Percentiles rank a stretch among this genome's conserved stretches.
Evolutionary conservation across 2,329 filamentous ascomycete species (phyloP).

Genomic region (Helotiales sp.): DNA sequence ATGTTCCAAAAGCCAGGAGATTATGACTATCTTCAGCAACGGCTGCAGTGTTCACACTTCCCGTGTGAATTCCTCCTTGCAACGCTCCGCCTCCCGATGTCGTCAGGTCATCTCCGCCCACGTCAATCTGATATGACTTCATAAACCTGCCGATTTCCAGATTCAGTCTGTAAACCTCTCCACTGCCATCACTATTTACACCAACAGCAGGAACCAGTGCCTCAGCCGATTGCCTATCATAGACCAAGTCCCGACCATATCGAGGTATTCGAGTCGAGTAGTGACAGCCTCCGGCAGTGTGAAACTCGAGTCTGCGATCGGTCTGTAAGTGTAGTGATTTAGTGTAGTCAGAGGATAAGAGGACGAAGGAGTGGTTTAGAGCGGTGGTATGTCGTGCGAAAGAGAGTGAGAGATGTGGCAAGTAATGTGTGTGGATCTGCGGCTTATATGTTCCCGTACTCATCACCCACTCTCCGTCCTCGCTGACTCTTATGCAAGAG

Average conservation of each 20-base stretch:
- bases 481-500: constrained; percentile 83
- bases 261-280: constrained; percentile 87
- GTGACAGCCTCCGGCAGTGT: constrained; percentile 84
- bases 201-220: constrained; percentile 86
- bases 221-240: constrained; percentile 80
- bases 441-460: constrained; percentile 78
- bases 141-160: constrained; percentile 91
- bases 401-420: constrained; percentile 90
- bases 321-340: constrained; percentile 93
- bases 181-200: constrained; percentile 79
- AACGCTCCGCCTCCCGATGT: constrained; percentile 69
- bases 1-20: constrained; percentile 89
- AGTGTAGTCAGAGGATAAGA: constrained; percentile 87
- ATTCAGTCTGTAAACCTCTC: constrained; percentile 91
- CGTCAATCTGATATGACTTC: constrained; percentile 88
- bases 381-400: constrained; percentile 89
- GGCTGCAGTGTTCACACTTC: constrained; percentile 83
- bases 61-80: constrained; percentile 83
- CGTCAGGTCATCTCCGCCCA: constrained; percentile 76
- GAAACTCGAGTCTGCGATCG: constrained; percentile 89
- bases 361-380: constrained; percentile 85
- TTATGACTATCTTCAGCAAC: constrained; percentile 90
- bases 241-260: constrained; percentile 87
- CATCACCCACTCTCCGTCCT: constrained; percentile 97
- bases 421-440: constrained; percentile 93